A percentile compares a stretch with the other conserved stretches of the same genome.
These are phyloP conservation scores for Solanum chiquidenum DNA, from an alignment of 257 asterid species.

Conservation along the genomic window DNA sequence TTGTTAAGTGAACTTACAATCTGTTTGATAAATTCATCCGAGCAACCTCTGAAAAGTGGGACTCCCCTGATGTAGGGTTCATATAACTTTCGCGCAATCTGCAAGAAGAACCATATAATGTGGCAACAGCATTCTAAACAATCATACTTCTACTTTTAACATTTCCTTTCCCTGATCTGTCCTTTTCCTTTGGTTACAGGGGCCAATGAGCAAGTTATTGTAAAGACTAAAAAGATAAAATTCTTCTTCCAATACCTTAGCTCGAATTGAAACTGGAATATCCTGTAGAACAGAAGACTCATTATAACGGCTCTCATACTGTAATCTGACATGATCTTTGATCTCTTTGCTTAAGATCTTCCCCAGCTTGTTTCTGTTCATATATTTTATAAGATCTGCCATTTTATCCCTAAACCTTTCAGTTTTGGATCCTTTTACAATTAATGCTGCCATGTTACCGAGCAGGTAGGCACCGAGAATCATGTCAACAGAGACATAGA, in stretches of 20 bases:
- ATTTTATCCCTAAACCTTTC: constrained; percentile 61
- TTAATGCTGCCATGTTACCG: constrained; percentile 77
- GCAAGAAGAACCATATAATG: constrained; percentile 7
- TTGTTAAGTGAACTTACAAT: constrained; percentile 29
- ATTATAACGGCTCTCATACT: constrained; percentile 39
- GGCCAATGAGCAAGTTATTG: not conserved
- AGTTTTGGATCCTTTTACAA: constrained; percentile 67
- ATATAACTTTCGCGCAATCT: constrained; percentile 50
- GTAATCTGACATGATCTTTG: constrained; percentile 50
- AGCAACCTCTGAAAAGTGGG: constrained; percentile 56
- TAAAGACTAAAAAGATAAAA: not conserved
- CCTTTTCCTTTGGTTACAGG: not conserved
- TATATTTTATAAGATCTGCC: constrained; percentile 47
- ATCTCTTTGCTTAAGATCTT: constrained; percentile 39
- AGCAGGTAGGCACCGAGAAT: constrained; percentile 70
- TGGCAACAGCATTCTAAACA: not conserved
- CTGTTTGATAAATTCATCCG: constrained; percentile 44
- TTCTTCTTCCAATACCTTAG: constrained; percentile 29
- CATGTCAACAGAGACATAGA: constrained; percentile 68
- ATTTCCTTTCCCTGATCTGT: not conserved
- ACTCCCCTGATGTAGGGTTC: constrained; percentile 35
- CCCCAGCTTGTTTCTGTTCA: constrained; percentile 52
- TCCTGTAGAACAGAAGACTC: constrained; percentile 45
- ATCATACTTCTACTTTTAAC: not conserved
- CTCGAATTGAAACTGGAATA: constrained; percentile 51